Evolutionary conservation across 2,329 filamentous ascomycete species (phyloP).

Genomic region (Aspergillus caelatus): DNA sequence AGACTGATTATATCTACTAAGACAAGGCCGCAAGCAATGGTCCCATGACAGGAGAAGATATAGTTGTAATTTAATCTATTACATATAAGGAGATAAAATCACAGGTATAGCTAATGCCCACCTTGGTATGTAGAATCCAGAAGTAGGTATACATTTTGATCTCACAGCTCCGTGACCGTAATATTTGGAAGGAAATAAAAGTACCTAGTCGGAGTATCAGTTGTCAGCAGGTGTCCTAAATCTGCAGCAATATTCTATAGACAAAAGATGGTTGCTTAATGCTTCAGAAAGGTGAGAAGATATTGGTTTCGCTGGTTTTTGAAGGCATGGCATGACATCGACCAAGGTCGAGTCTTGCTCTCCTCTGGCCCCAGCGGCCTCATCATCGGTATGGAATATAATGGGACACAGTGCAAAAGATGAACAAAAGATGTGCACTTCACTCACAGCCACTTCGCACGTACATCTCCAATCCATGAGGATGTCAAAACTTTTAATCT

Average conservation of each 20-base stretch:
- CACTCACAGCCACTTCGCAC: constrained; percentile 26
- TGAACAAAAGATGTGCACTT: neutral
- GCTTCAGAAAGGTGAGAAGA: constrained; percentile 68
- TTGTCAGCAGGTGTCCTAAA: constrained; percentile 7
- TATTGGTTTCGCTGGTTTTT: constrained; percentile 63
- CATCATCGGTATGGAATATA: constrained; percentile 42
- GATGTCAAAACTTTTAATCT: constrained; percentile 15
- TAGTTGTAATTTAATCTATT: neutral
- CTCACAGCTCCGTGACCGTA: neutral
- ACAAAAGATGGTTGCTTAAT: neutral
- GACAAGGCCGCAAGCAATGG: neutral
- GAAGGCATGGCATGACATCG: constrained; percentile 55
- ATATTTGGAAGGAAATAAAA: neutral
- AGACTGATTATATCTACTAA: neutral
- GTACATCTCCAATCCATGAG: constrained; percentile 18
- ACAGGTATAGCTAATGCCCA: neutral
- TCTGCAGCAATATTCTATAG: neutral
- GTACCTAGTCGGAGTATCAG: neutral
- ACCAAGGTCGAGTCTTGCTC: constrained; percentile 32
- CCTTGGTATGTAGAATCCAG: neutral
- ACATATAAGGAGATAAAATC: neutral
- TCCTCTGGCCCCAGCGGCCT: constrained; percentile 59
- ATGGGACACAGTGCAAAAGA: constrained; percentile 8
- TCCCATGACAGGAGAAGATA: neutral
- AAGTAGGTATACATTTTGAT: neutral